Evolutionary conservation across 1,139 yeast genomes (phyloP), one percentile per base, ranked within the genome.

Genomic region (Geotrichum australiense): DNA sequence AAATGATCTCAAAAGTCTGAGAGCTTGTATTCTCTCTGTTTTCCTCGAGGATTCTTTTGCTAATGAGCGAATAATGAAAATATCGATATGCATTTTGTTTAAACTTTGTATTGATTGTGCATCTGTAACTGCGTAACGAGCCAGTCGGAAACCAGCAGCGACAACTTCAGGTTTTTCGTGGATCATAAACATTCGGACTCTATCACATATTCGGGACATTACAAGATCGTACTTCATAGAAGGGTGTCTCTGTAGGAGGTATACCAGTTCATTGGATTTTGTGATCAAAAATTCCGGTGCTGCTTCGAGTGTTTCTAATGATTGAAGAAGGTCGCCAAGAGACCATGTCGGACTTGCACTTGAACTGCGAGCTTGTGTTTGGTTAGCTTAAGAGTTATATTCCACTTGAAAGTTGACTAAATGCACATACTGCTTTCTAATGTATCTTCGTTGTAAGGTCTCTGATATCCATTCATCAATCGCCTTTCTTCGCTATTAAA

Each of bases 1-100:
- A 47, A 83, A 76, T 35, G 71, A 66, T 25, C 96, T 68, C 1
- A 86, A 62, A 24, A 89, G 65, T 54, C 80, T 81, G 28, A 91
- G 55, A 0, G 95, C 94, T 55, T 89, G 89, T 35, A 78, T 78
- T 49, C 89, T 72, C 55, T 89, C 96, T 3, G 76, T 61, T 22
- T 76, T 68, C 34, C 67, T 62, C 12, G 73, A 62, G 24, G 67
- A 59, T 19, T 74, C 71, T 43, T 78, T 76, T 0, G 84, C 71
- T 41, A 89, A 63, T 0, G 93, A 71, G 14, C 78, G 68, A 3
- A 84, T 74, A 8, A 86, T 61, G 51, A 79, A 74, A 4, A 75
- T 70, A 47, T 85, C 83, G 8, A 85, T 57, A 46, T 76, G 73
- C 37, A 74, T 55, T 7, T 69, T 63, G 8, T 71, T 64, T 7